Evolutionary conservation across 1,139 yeast genomes (phyloP), one percentile per base, ranked within the genome.

Genomic region (Nakaseomyces kungkrabaensis): DNA sequence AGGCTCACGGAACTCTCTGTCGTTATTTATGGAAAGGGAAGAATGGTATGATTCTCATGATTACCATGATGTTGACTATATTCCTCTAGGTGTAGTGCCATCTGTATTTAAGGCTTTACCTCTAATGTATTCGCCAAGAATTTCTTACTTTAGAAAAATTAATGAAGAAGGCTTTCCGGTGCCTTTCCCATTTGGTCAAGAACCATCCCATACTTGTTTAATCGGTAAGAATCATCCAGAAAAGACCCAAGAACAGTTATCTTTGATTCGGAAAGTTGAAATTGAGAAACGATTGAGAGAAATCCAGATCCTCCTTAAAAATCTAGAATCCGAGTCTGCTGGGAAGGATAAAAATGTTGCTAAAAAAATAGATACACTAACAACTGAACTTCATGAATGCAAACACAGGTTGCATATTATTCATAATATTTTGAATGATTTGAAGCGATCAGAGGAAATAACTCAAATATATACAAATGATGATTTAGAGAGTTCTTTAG

Each of bases 21-120:
- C 37, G 4, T 6, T 9, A 11, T 41, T 31, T 29, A 31, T 32
- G 26, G 37, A 8, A 8, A 33, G 32, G 11, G 37, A 43, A 13
- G 68, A 77, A 0, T 89, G 97, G 97, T 72, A 79, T 49, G 95
- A 89, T 60, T 70, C 74, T 45, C 85, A 85, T 53, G 97, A 89
- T 65, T 89, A 79, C 57, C 71, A 79, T 17, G 96, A 89, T 59
- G 62, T 88, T 43, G 87, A 81, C 62, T 72, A 74, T 48, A 37
- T 58, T 5, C 72, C 72, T 47, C 76, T 88, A 49, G 73, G 72
- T 37, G 75, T 85, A 0, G 60, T 76, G n/a, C 92, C 94, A 1
- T 6, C 34, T 3, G 44, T 27, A n/a, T 41, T 41, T 22, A 41
- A 41, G 34, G 75, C 85, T 0, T 59, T 76, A 13, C 92, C 94